These are phyloP conservation scores for Eucalyptus globulus DNA, from an alignment of 345 rosid species.

Conservation along the genomic window DNA sequence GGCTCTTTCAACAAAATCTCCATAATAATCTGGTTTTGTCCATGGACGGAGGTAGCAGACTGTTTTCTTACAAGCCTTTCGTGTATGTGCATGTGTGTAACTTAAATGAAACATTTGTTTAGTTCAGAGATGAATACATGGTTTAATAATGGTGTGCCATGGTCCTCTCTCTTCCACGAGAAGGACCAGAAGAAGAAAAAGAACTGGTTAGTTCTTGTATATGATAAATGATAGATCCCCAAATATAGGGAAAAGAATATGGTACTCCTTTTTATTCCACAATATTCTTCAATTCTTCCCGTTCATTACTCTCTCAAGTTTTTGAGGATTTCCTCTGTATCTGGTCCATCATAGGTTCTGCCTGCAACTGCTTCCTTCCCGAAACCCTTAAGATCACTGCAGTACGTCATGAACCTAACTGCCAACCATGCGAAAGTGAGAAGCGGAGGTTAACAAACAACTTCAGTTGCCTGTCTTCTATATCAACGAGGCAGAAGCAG, in stretches of 20 bases:
- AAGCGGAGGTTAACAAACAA: constrained; percentile 50
- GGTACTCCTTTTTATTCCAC: not conserved
- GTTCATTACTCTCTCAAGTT: not conserved
- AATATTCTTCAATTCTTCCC: not conserved
- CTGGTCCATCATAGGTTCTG: constrained; percentile 40
- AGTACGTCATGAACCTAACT: constrained; percentile 46
- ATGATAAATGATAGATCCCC: not conserved
- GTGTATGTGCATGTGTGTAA: not conserved
- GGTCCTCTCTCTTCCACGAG: not conserved
- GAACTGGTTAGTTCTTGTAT: not conserved
- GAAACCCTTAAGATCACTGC: constrained; percentile 65
- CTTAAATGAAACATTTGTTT: not conserved
- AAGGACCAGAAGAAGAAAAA: not conserved
- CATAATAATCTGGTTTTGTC: not conserved
- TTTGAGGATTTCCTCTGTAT: not conserved
- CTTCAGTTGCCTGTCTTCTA: constrained; percentile 67
- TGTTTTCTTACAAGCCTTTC: not conserved
- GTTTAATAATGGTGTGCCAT: not conserved
- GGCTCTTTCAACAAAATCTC: not conserved
- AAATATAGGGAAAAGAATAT: not conserved
- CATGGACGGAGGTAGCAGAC: not conserved
- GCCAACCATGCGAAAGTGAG: constrained; percentile 49
- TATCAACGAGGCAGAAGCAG: constrained; percentile 77
- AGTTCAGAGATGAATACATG: not conserved
- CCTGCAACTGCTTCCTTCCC: constrained; percentile 88